Conservation (phyloP, 257 asterid genomes). For the Thymus mandschuricus region DNA sequence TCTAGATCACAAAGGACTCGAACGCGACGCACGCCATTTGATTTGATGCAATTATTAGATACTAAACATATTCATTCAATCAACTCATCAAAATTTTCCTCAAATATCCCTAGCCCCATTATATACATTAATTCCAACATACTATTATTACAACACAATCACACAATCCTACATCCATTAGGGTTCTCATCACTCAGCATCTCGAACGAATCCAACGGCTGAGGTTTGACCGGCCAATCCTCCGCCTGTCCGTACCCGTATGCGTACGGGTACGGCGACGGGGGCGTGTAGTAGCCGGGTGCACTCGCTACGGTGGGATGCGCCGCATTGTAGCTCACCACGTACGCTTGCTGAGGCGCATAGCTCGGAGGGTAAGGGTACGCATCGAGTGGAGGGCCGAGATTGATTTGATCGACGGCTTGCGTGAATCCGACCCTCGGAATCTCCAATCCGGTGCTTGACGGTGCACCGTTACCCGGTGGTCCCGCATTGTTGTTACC, state of each 20-base stretch:
- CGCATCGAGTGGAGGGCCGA: conserved; percentile 43
- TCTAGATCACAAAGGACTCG: no score
- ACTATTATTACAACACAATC: conserved; percentile 23
- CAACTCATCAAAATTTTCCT: conserved; percentile 20
- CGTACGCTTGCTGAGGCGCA: conserved; percentile 49
- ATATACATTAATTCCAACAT: conserved; percentile 5
- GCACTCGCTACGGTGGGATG: conserved; percentile 46
- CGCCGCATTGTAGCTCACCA: conserved; percentile 65
- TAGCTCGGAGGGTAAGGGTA: conserved; percentile 38
- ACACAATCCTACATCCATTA: conserved; percentile 66
- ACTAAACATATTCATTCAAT: conserved; percentile 11
- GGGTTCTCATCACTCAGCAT: conserved; percentile 85
- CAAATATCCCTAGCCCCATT: background rate
- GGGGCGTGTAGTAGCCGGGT: conserved; percentile 52
- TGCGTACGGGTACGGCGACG: conserved; percentile 47
- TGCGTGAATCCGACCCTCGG: conserved; percentile 45
- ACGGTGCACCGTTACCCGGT: conserved; percentile 38
- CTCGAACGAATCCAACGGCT: conserved; percentile 67
- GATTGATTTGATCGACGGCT: conserved; percentile 43
- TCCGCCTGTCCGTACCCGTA: conserved; percentile 37
- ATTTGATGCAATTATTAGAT: conserved; percentile 1
- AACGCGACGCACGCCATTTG: no score
- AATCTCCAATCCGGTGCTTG: conserved; percentile 46
- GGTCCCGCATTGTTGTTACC: conserved; percentile 33
- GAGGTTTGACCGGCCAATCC: conserved; percentile 32